Evolutionary conservation across 2,329 filamentous ascomycete genomes (phyloP), one percentile per base, ranked within the genome.

Genomic region (Clarireedia sp.): DNA sequence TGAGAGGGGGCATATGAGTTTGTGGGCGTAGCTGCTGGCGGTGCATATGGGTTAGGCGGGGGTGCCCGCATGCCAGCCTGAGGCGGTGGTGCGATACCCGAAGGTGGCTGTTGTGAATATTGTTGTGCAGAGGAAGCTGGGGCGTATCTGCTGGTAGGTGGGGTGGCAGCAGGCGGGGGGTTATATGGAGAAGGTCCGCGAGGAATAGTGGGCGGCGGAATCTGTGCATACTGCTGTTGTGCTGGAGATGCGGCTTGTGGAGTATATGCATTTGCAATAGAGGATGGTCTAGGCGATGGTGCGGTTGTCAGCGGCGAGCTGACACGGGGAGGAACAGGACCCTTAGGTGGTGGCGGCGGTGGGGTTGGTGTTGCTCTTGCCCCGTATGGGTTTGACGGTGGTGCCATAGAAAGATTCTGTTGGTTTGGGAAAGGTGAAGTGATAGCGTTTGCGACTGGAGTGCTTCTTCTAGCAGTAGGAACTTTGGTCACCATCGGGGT

Each of bases 111-210:
- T 46, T 77, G 80, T 51, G 71, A 74, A 52, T 74, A 68, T 59
- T 73, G 73, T 65, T 85, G 81, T 21, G 79, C 68, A 16, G 80
- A 73, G 45, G 86, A 82, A 51, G 80, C 76, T 12, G 87, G 87
- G 14, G 88, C 85, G 69, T 95, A 95, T 65, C 89, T 78, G 73
- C 83, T 89, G 9, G 83, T 79, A 5, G 86, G 81, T n/a, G 88
- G 84, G 5, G 82, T 75, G 17, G 77, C 79, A 29, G 84, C 75
- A 6, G 89, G 88, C 53, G 91, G 87, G 38, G 87, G 82, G 65
- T 91, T 90, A 71, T 96, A 96, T 5, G 91, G 91, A 24, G 91
- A 96, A 4, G 86, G 79, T 26, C 86, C 90, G 60, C 90, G 84
- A 21, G 84, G 80, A 51, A 89, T 79, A 19, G 82, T 79, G 43